Evolutionary conservation across 2,329 filamentous ascomycete genomes (phyloP), one percentile per base, ranked within the genome.

Genomic region (Microcera coccophila): DNA sequence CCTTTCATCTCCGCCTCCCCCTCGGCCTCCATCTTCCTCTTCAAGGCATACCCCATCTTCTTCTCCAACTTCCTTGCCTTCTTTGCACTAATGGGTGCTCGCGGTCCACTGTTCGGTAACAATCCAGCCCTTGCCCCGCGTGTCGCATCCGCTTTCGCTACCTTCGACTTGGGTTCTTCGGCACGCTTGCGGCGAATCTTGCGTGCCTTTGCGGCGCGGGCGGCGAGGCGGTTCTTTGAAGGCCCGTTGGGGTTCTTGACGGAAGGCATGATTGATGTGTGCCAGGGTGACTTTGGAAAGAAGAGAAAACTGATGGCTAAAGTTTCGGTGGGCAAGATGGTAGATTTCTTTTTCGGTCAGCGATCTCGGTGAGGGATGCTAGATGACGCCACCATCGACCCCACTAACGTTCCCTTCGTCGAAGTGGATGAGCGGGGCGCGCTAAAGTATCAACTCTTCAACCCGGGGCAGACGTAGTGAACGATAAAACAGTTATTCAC

Each of bases 171-270:
- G 45, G 60, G 63, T 36, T 61, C 57, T 40, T 64, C 63, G 34
- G 63, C 63, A 41, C 61, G 60, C 64, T 75, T 70, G 56, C 69
- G 69, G 45, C 63, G 61, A 36, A 63, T 57, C 50, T 74, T 74
- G 39, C 67, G 69, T 31, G 65, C 62, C 50, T 64, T 72, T 40
- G 72, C 66, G 16, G 69, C 67, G 47, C 68, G 67, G 26, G 73
- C 72, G 15, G 66, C 67, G 29, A 74, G 62, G 12, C 75, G 72
- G 68, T 78, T 78, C 57, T 72, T 73, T 40, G 74, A 79, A 9
- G 70, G 69, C 36, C 67, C 69, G 70, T 81, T 81, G 57, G 76
- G 77, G 65, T 79, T 81, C 51, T 75, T 74, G 54, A 78, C 71
- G 36, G 76, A 79, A 14, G 73, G 70, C 75, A 78, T 79, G n/a